phyloP scores from a whole-genome alignment of 2,329 filamentous ascomycete genomes.

The Periconia digitata region DNA sequence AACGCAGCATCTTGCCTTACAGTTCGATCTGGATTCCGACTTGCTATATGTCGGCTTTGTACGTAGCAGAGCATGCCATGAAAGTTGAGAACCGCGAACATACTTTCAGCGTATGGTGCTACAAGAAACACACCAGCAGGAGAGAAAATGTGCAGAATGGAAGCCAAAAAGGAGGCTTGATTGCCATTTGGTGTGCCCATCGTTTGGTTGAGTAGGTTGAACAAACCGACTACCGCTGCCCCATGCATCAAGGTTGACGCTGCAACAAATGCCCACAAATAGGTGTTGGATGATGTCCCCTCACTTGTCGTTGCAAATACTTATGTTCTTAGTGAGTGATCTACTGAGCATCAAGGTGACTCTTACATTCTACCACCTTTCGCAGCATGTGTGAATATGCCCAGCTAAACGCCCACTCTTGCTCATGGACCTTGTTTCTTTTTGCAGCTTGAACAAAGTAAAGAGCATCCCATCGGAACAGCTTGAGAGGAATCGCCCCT shows the following conservation, averaged over 20 bases:
- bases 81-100: slow-evolving; percentile 78
- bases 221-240: slow-evolving; percentile 71
- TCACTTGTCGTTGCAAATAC: slow-evolving; percentile 21
- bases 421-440: slow-evolving; percentile 71
- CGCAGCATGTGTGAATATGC: slow-evolving; percentile 52
- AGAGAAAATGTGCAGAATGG: slow-evolving; percentile 77
- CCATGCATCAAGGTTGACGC: slow-evolving; percentile 77
- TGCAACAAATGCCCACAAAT: slow-evolving; percentile 60
- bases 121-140: slow-evolving; percentile 89
- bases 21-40: slow-evolving; percentile 32
- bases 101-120: slow-evolving; percentile 79
- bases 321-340: slow-evolving; percentile 36
- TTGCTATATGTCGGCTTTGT: slow-evolving; percentile 34
- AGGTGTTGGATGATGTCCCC: slow-evolving; percentile 19
- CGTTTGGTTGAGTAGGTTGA: slow-evolving; percentile 63
- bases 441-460: slow-evolving; percentile 69
- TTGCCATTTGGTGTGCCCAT: slow-evolving; percentile 30
- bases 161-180: slow-evolving; percentile 66
- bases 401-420: slow-evolving; percentile 82
- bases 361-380: slow-evolving; percentile 46
- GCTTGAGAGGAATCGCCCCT: slow-evolving; percentile 52
- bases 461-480: slow-evolving; percentile 80
- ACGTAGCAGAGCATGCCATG: slow-evolving; percentile 71
- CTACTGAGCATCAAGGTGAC: slow-evolving; percentile 1
- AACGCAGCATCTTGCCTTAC: slow-evolving; percentile 47